Percentiles rank a stretch among this genome's conserved stretches.
phyloP scores from a whole-genome alignment of 345 rosid species.

The Hevea brasiliensis region DNA sequence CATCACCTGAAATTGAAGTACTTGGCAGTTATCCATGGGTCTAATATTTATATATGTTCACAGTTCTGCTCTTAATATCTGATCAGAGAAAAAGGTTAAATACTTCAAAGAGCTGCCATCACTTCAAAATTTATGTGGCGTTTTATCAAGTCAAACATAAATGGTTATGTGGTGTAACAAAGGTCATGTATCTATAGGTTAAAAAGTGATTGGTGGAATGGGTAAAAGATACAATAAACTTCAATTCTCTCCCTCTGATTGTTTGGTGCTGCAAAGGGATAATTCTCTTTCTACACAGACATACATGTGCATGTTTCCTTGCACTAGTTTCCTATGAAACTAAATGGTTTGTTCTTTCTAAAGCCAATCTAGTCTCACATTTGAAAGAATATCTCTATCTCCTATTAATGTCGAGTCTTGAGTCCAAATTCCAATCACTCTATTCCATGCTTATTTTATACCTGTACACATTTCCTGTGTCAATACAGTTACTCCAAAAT shows the following conservation, averaged over 20 bases:
- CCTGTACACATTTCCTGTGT: background rate
- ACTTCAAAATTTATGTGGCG: background rate
- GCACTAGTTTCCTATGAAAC: background rate
- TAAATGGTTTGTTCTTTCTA: background rate
- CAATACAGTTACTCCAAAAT: background rate
- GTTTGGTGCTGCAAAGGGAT: background rate
- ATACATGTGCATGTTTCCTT: background rate
- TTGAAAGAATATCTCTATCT: background rate
- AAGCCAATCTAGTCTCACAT: background rate
- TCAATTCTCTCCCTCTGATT: background rate
- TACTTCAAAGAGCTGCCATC: background rate
- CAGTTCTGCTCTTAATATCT: no score
- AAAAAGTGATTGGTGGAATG: background rate
- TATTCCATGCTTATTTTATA: background rate
- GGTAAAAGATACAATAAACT: background rate
- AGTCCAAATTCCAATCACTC: background rate
- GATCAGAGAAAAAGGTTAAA: background rate
- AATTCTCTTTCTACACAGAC: background rate
- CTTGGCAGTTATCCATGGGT: background rate
- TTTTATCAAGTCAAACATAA: background rate
- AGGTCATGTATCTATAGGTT: background rate
- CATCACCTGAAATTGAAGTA: background rate
- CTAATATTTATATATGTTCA: no score
- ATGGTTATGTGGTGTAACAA: background rate
- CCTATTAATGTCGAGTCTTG: background rate